Evolutionary conservation across 768 basidiomycete species (phyloP).

Genomic region (Mycena floridula): DNA sequence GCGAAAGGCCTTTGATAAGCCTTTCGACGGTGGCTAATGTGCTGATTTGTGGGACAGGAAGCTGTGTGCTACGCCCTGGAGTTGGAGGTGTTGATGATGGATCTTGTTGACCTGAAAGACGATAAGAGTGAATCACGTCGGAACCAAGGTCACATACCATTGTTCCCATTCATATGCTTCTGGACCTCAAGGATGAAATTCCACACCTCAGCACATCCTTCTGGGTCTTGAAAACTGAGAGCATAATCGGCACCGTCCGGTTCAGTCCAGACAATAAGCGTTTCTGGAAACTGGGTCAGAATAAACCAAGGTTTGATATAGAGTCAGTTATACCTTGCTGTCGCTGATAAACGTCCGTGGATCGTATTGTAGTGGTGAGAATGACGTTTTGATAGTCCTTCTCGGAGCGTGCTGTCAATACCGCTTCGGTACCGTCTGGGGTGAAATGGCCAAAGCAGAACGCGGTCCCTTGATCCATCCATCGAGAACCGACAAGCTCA

Average conservation of each 20-base stretch:
- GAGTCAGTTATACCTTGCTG: constrained; percentile 58
- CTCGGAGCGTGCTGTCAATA: constrained; percentile 82
- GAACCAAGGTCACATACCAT: constrained; percentile 30
- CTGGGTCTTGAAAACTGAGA: constrained; percentile 92
- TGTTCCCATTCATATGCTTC: constrained; percentile 64
- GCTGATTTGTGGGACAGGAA: constrained; percentile 72
- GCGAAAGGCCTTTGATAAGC: constrained; percentile 67
- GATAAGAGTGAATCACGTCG: constrained; percentile 11
- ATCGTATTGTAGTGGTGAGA: constrained; percentile 73
- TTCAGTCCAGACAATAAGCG: constrained; percentile 98
- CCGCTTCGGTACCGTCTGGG: constrained; percentile 68
- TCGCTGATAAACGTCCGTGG: constrained; percentile 79
- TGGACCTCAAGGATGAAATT: constrained; percentile 93
- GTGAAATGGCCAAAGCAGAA: constrained; percentile 90
- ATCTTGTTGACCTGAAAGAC: too few relatives aligned
- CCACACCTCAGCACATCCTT: constrained; percentile 96
- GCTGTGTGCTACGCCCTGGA: constrained; percentile 58
- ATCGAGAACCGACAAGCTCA: constrained; percentile 83
- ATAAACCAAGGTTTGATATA: constrained; percentile 6
- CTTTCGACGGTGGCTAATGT: constrained; percentile 76
- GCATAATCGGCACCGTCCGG: constrained; percentile 93
- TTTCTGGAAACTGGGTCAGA: constrained; percentile 54
- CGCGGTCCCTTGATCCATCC: constrained; percentile 96
- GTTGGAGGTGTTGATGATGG: too few relatives aligned
- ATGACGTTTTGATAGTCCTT: constrained; percentile 65